Percentiles rank a stretch among this genome's conserved stretches.
Evolutionary conservation across 2,329 filamentous ascomycete genomes (phyloP).

Genomic region (Ascocoryne sarcoides): DNA sequence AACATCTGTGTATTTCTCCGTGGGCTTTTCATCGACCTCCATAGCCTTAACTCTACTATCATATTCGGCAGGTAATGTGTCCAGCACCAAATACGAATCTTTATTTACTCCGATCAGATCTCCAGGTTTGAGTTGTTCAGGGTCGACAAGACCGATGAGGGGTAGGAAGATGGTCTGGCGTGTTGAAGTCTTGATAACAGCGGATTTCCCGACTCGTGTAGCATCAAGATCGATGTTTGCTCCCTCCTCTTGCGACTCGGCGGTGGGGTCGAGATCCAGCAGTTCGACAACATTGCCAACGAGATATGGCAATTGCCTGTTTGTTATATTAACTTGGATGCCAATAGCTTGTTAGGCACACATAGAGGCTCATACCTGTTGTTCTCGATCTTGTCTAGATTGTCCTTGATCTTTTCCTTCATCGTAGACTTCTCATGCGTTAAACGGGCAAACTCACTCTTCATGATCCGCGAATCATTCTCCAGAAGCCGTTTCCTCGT

Average conservation of each 20-base stretch:
- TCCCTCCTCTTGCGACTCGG: conserved; percentile 92
- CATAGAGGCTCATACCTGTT: conserved; percentile 59
- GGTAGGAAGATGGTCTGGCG: conserved; percentile 98
- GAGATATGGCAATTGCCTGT: conserved; percentile 91
- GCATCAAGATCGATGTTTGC: conserved; percentile 98
- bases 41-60: conserved; percentile 99
- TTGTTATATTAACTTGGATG: conserved; percentile 10
- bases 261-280: conserved; percentile 89
- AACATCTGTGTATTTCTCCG: conserved; percentile 97
- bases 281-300: conserved; percentile 98
- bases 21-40: conserved; percentile 99
- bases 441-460: conserved; percentile 89
- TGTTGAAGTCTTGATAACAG: conserved; percentile 98
- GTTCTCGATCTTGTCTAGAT: conserved; percentile 97
- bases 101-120: conserved; percentile 99
- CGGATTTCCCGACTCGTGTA: conserved; percentile 92
- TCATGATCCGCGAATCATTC: conserved; percentile 98
- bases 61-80: conserved; percentile 94
- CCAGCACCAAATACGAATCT: conserved; percentile 94
- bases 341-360: too few species aligned
- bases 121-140: conserved; percentile 86
- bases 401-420: conserved; percentile 99
- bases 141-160: conserved; percentile 92
- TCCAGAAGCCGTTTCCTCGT: conserved; percentile 87
- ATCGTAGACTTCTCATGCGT: conserved; percentile 93